These are phyloP conservation scores for Neurospora discreta DNA, from an alignment of 495 filamentous ascomycete genomes.

Conservation along the genomic window DNA sequence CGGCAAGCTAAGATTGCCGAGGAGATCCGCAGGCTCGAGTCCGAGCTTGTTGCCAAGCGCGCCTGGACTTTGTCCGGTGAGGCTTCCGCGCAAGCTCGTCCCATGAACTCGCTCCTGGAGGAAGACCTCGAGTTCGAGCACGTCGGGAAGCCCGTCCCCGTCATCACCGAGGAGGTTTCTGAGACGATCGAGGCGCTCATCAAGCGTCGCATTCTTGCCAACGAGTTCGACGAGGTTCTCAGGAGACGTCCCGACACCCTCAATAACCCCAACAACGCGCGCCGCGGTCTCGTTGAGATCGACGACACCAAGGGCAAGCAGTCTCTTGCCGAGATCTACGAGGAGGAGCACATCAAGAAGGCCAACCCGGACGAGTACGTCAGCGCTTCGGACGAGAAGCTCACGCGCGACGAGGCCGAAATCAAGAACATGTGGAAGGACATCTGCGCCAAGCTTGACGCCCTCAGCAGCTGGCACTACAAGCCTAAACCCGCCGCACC, in stretches of 20 bases:
- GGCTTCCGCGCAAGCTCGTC: slow-evolving; percentile 69
- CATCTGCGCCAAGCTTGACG: slow-evolving; percentile 69
- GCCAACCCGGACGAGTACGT: slow-evolving; percentile 70
- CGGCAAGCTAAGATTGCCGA: slow-evolving; percentile 73
- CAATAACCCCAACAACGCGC: slow-evolving; percentile 39
- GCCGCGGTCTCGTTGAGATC: slow-evolving; percentile 64
- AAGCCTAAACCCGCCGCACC: slow-evolving; percentile 75
- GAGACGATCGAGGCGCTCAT: slow-evolving; percentile 91
- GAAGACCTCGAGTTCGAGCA: slow-evolving; percentile 94
- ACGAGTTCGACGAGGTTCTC: slow-evolving; percentile 88
- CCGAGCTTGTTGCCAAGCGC: slow-evolving; percentile 79
- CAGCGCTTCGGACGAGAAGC: slow-evolving; percentile 68
- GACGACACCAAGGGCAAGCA: slow-evolving; percentile 80
- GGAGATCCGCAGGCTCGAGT: slow-evolving; percentile 84
- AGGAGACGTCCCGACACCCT: slow-evolving; percentile 65
- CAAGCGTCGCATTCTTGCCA: slow-evolving; percentile 82
- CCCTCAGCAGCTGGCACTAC: slow-evolving; percentile 89
- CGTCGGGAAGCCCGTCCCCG: slow-evolving; percentile 87
- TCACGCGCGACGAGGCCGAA: slow-evolving; percentile 73
- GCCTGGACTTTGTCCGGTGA: slow-evolving; percentile 88
- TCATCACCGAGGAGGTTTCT: slow-evolving; percentile 86
- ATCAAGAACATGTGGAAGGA: slow-evolving; percentile 77
- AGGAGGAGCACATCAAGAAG: slow-evolving; percentile 74
- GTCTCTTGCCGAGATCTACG: slow-evolving; percentile 85
- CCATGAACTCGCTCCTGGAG: slow-evolving; percentile 84